These are phyloP conservation scores for Allium cepa DNA, from an alignment of 106 monocot species.

Conservation along the genomic window DNA sequence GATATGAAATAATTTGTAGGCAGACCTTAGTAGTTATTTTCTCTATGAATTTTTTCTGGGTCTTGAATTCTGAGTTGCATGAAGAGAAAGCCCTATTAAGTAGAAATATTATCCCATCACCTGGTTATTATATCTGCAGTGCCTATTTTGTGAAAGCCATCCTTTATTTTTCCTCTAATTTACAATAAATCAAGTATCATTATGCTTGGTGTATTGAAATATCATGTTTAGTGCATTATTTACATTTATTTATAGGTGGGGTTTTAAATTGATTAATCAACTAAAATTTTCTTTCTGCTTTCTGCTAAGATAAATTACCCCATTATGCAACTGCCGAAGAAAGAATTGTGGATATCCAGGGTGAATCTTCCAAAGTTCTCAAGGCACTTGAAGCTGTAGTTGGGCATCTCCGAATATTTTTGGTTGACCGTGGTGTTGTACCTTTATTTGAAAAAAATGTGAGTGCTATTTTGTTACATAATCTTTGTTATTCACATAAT, in stretches of 20 bases:
- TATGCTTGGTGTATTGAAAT: no score
- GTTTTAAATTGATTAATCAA: not conserved
- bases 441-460: slow-evolving; percentile 86
- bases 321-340: slow-evolving; percentile 61
- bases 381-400: slow-evolving; percentile 73
- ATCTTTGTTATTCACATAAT: not conserved
- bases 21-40: no score
- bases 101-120: no score
- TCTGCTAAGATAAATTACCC: slow-evolving; percentile 58
- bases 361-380: slow-evolving; percentile 64
- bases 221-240: not conserved
- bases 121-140: no score
- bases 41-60: no score
- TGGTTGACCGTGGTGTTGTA: slow-evolving; percentile 81
- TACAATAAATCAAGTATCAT: no score
- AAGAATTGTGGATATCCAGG: slow-evolving; percentile 73
- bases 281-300: slow-evolving; percentile 1
- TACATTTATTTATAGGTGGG: not conserved
- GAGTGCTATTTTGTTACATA: slow-evolving; percentile 13
- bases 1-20: no score
- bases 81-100: no score
- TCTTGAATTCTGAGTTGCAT: no score
- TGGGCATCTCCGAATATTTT: slow-evolving; percentile 76
- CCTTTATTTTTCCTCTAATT: no score
- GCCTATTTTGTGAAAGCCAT: no score